A percentile compares a stretch with the other conserved stretches of the same genome.
phyloP scores from a whole-genome alignment of 768 basidiomycete genomes.

The Termitomyces sp. region DNA sequence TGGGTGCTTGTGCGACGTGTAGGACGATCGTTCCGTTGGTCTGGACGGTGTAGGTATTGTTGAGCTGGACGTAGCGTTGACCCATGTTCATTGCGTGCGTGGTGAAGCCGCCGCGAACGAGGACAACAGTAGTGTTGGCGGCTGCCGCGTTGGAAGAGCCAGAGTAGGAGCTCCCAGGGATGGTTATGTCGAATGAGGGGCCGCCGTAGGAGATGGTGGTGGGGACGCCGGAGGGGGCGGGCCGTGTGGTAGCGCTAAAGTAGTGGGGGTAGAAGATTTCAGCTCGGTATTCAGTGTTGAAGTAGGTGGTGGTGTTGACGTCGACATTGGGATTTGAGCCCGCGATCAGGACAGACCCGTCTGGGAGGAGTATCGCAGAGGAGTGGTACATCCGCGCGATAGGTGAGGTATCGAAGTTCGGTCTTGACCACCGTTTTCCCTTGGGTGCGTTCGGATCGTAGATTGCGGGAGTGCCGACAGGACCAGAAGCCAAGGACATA shows the following conservation, averaged over 20 bases:
- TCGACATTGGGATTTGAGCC: constrained; percentile 95
- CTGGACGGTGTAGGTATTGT: constrained; percentile 81
- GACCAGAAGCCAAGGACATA: constrained; percentile 74
- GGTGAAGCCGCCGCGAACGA: constrained; percentile 82
- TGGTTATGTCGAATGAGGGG: constrained; percentile 64
- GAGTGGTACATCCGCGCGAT: constrained; percentile 92
- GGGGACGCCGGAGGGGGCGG: constrained; percentile 66
- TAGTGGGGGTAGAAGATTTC: constrained; percentile 93
- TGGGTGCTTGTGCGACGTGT: constrained; percentile 79
- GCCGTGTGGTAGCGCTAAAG: constrained; percentile 66
- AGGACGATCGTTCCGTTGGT: constrained; percentile 71
- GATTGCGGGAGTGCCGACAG: constrained; percentile 73
- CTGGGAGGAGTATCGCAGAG: constrained; percentile 82
- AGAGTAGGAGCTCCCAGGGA: constrained; percentile 62
- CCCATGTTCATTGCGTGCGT: constrained; percentile 90
- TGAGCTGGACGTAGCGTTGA: constrained; percentile 75
- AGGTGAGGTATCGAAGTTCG: constrained; percentile 51
- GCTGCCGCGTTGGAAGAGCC: constrained; percentile 67
- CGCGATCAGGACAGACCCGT: constrained; percentile 80
- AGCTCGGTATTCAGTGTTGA: constrained; percentile 74
- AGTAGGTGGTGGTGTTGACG: constrained; percentile 55
- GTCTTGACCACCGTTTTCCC: constrained; percentile 72
- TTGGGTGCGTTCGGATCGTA: constrained; percentile 72
- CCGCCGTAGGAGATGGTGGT: constrained; percentile 83
- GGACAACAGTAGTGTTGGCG: constrained; percentile 66